Conservation (phyloP, 495 filamentous ascomycete species). For the Oidiodendron maius region DNA sequence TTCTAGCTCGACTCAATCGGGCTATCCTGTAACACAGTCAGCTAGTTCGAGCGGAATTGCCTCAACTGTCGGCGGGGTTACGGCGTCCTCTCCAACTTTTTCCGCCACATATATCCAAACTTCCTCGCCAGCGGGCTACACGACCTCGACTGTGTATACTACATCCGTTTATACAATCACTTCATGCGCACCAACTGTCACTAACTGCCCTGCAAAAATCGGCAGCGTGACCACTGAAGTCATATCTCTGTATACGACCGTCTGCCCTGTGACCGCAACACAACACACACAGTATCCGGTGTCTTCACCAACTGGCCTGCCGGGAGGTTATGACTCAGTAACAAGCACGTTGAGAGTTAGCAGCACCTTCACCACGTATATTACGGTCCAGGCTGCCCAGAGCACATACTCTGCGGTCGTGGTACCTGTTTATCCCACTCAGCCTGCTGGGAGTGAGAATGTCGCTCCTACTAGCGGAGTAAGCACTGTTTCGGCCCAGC, state of each 20-base stretch:
- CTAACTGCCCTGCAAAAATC: conserved; percentile 41
- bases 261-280: not conserved
- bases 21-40: too few relatives aligned
- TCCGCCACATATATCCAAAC: not conserved
- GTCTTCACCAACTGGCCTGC: not conserved
- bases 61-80: conserved; percentile 31
- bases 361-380: not conserved
- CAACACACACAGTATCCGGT: not conserved
- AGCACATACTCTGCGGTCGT: not conserved
- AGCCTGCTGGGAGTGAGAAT: not conserved
- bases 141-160: conserved; percentile 52
- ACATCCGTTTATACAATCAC: conserved; percentile 52
- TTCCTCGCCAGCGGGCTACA: conserved; percentile 13
- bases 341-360: not conserved
- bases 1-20: too few relatives aligned
- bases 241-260: conserved; percentile 5
- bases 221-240: not conserved
- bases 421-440: not conserved
- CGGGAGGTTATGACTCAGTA: not conserved
- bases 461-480: not conserved
- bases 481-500: not conserved
- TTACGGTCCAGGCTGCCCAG: not conserved
- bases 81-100: conserved; percentile 18
- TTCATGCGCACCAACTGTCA: conserved; percentile 47
- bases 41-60: too few relatives aligned